Base-by-base conservation (phyloP, 257 asterid species). In the Hygrophila difformis region DNA sequence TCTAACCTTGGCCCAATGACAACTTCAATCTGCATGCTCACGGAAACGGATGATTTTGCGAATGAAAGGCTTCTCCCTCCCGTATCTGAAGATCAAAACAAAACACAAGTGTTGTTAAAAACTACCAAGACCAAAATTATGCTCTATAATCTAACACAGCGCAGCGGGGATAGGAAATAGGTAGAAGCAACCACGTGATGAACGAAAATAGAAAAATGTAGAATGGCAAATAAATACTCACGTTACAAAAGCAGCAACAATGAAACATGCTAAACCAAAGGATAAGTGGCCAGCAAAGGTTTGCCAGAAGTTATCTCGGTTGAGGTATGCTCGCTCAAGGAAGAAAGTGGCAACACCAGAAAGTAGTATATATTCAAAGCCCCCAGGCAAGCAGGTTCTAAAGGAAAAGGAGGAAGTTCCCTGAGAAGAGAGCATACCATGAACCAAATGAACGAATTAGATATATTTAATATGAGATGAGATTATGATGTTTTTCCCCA, bases 321-420 rank as follows among this genome's bases (percentile, higher is more conserved):
- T 66, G 59, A 91, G 67, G 65, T 74, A 71, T 24, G 69, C 49
- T 64, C 59, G 67, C 72, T 83, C 85, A 41, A 79, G 74, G 60
- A 81, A 42, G 63, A 76, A 69, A 12, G 93, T 86, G 51, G 78
- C 67, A 14, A 68, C 49, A 35, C 94, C 81, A 20, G 95, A 80
- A 64, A 78, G 56, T 39, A 80, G 61, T 39, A 91, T 63, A 51
- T 74, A 51, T 12, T 68, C 62, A 57, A 72, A 80, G 52, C 97
- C 99, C 4, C 70, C 70, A 22, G 99, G 99, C 73, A 86, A 66
- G 74, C 99, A 91, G 49, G 53, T 59, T 41, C 56, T 58, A 40
- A 91, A 91, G 60, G 99, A 78, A 73, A 91, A 86, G 10, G 75
- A 67, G 18, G 73, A 70, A 6, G 94, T 66, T 23, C 65, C 97